Evolutionary conservation across 108 stramenopile species (phyloP), one percentile per base, ranked within the genome.

Genomic region (Skeletonema costatum): DNA sequence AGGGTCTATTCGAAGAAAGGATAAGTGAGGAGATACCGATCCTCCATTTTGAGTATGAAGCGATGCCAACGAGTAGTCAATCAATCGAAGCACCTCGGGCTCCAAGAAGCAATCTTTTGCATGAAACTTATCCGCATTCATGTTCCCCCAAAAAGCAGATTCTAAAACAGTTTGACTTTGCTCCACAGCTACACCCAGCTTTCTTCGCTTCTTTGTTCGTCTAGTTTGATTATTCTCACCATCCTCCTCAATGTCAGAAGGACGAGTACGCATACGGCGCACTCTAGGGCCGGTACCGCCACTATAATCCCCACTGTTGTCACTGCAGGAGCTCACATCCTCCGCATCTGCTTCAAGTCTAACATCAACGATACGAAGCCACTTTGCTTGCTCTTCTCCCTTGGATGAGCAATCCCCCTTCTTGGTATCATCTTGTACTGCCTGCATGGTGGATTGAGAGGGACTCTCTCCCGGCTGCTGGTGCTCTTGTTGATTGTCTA

Each of bases 341-440:
- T 61, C 42, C n/a, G 65, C 73, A 11, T 70, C 68, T 13, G 60
- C 66, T 31, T 70, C 46, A 50, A 75, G 32, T 35, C 21, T 71
- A 74, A 82, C 75, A 56, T 82, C 81, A 3, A 82, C 75, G 9
- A 82, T 59, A 31, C 75, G 74, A 11, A 82, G 66, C 80, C 80
- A 81, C 60, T 75, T 75, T 1, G 44, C 48, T 29, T 53, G 32
- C 38, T 79, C 78, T 41, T 73, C 78, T 16, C 66, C 71, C 35
- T 39, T 65, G 35, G 71, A 68, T 6, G 44, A 32, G 66, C 71
- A 60, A 16, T 25, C 38, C 6, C 10, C 51, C 30, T 33, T 16
- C 9, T 35, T 58, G 56, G 3, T 21, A 11, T n/a, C 35, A 14
- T 25, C 17, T n/a, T 30, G 38, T 30, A 29, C 21, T n/a, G 29